Base-by-base conservation (phyloP, 345 rosid species). In the Gossypium mustelinum region DNA sequence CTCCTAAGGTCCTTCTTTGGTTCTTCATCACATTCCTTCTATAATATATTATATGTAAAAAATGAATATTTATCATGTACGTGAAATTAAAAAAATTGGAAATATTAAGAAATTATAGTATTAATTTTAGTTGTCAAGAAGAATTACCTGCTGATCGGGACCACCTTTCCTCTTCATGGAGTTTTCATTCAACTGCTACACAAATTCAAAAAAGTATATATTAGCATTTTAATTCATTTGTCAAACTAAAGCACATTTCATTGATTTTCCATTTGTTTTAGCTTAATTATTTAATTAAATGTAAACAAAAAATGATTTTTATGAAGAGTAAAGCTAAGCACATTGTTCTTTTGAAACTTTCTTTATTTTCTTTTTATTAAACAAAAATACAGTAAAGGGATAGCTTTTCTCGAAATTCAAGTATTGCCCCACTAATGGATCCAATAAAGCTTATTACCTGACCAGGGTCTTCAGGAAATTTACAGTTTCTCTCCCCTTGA, bases 381-480 rank as follows among this genome's bases (percentile, higher is more conserved):
- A 34, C 39, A 34, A 34, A 4, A 34, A 34, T 34, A 34, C 39
- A 34, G 39, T 34, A 34, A 34, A 34, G 39, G 39, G 39, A 34
- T 34, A 34, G 39, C 39, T 34, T 34, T 34, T 34, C 4, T 4
- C 39, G 39, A 34, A 34, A 34, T 34, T 34, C 39, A 34, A 34
- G 39, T 34, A 34, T 34, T 34, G 39, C 39, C 39, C 39, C 39
- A 34, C 39, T 34, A 34, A 34, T 34, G 39, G 88, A 85, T 86
- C 87, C 87, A 77, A 82, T 80, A 84, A 88, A 62, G 79, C 61
- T 18, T 74, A 41, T n/a, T 41, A 90, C 97, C 93, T 88, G 97
- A 85, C 93, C 94, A 81, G 95, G 94, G 81, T 94, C 97, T 78
- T 94, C 98, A 76, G 98, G 96, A 86, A 94, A 94, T 74, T 89